Conservation (phyloP, 495 filamentous ascomycete genomes). For the Mytilinidion resinicola region DNA sequence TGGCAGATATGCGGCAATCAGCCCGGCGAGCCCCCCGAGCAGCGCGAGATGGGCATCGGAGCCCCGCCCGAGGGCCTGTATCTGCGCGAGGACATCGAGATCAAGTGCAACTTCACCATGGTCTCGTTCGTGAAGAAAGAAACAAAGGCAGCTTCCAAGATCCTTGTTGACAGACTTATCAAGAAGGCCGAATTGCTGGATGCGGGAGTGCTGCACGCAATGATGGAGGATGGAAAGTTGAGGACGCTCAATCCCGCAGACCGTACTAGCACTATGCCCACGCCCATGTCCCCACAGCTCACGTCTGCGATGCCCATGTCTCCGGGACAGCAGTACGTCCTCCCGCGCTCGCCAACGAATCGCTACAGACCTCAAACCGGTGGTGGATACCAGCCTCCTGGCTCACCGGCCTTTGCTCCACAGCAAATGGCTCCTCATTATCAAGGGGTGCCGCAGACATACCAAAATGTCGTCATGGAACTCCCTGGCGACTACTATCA, state of each 20-base stretch:
- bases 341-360: background rate
- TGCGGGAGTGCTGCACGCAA: slow-evolving; percentile 32
- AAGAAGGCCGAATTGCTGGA: slow-evolving; percentile 37
- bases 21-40: slow-evolving; percentile 33
- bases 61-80: slow-evolving; percentile 35
- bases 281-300: background rate
- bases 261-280: slow-evolving; percentile 5
- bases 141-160: slow-evolving; percentile 29
- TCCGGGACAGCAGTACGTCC: background rate
- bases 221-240: slow-evolving; percentile 36
- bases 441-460: background rate
- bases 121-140: slow-evolving; percentile 35
- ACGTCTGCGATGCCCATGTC: background rate
- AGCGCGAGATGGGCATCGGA: slow-evolving; percentile 31
- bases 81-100: slow-evolving; percentile 36
- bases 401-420: background rate
- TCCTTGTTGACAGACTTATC: slow-evolving; percentile 32
- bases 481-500: slow-evolving; percentile 29
- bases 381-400: background rate
- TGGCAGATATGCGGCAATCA: slow-evolving; percentile 35
- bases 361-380: background rate
- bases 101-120: slow-evolving; percentile 32
- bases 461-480: slow-evolving; percentile 24
- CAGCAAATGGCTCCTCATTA: slow-evolving; percentile 11
- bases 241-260: slow-evolving; percentile 33